These are phyloP conservation scores for Gypsophila paniculata DNA, from an alignment of 179 eudicot genomes.

Conservation along the genomic window DNA sequence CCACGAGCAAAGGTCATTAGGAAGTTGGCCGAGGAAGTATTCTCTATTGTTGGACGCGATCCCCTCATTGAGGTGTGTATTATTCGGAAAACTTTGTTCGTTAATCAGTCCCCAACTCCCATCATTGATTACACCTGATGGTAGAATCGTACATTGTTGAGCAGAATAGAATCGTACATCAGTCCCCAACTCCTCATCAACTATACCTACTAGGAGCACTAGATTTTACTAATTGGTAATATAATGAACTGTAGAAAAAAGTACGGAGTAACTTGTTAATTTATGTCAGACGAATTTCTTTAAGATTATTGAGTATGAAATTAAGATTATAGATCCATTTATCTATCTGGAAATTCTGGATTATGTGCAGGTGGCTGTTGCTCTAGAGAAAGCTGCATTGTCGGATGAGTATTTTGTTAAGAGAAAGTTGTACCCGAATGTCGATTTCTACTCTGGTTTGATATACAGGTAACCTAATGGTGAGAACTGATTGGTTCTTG, in stretches of 20 bases:
- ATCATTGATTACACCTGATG: neutral
- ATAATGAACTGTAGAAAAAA: neutral
- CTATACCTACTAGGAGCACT: neutral
- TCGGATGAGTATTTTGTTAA: slow-evolving; percentile 88
- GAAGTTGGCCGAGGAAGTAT: slow-evolving; percentile 96
- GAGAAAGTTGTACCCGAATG: slow-evolving; percentile 94
- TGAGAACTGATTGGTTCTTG: neutral
- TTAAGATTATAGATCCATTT: slow-evolving; percentile 5
- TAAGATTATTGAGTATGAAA: too few relatives aligned
- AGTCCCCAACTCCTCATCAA: too few relatives aligned
- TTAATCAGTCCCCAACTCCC: too few relatives aligned
- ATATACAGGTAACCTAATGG: slow-evolving; percentile 66
- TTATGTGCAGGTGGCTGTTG: slow-evolving; percentile 80
- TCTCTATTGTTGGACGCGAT: slow-evolving; percentile 94
- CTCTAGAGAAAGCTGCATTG: slow-evolving; percentile 95
- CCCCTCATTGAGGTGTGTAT: slow-evolving; percentile 84
- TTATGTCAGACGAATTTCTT: neutral
- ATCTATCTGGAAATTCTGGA: slow-evolving; percentile 6
- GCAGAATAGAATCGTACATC: neutral
- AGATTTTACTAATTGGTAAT: neutral
- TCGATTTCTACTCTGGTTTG: slow-evolving; percentile 93
- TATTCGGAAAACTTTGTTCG: too few relatives aligned
- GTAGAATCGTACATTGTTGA: neutral
- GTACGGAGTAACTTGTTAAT: neutral
- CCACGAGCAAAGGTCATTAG: slow-evolving; percentile 93